Base-by-base conservation (phyloP, 2,329 filamentous ascomycete species). In the Fusarium setosum region DNA sequence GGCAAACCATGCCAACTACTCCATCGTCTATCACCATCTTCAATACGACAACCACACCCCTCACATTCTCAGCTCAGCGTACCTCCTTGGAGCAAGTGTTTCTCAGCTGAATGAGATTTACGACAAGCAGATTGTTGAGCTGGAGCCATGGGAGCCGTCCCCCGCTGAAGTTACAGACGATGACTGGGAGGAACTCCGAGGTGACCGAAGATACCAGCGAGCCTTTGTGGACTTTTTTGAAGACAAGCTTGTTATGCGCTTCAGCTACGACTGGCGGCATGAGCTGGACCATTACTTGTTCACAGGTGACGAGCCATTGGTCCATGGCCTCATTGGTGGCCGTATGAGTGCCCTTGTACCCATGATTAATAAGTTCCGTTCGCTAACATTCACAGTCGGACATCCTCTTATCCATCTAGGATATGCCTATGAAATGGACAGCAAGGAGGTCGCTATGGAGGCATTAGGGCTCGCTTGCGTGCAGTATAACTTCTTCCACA, bases 151-250 rank as follows among this genome's bases (percentile, higher is more conserved):
- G 96, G 77, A 82, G 53, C 90, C 94, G 68, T 93, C 94, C 2
- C 96, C 96, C 0, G 88, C 90, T 5, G 96, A 99, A 79, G 87
- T 99, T 50, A 88, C 89, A 17, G 85, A 89, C 63, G 85, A 90
- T 56, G 96, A 99, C 75, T 99, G 96, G 95, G 85, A 90, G 65
- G 91, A 95, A 57, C 96, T 89, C 71, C 77, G 97, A 29, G 94
- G 95, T 20, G 88, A 93, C 75, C 86, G 85, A 71, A 88, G 83
- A 63, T 97, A 96, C 74, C 93, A 99, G 78, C 87, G 95, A 60
- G 95, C 94, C 1, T 99, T 90, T 74, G 83, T 99, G 56, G 94
- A 99, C 76, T 98, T 96, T 75, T 98, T 97, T 74, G 96, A 99
- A 76, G 96, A 99, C 75, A 89, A 93, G 72, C 82, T 98, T 26